These are phyloP conservation scores for Phytophthora chlamydospora DNA, from an alignment of 352 stramenopile genomes.

Conservation along the genomic window DNA sequence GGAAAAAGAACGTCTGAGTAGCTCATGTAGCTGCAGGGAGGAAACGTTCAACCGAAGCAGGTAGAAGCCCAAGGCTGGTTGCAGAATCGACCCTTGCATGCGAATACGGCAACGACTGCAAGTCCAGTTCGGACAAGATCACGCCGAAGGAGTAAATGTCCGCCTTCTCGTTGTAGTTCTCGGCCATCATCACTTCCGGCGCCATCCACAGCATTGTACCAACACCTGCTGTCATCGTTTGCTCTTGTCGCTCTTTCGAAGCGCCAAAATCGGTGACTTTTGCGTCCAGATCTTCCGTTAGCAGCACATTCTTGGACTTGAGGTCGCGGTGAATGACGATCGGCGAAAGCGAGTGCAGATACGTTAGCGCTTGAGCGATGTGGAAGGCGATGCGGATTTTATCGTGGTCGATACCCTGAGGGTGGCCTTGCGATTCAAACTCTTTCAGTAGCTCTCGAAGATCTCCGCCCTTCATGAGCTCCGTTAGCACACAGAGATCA, in stretches of 20 bases:
- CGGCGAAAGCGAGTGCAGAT: conserved; percentile 17
- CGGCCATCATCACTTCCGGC: conserved; percentile 25
- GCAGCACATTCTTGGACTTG: conserved; percentile 11
- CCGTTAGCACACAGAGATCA: conserved; percentile 36
- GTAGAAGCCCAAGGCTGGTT: too few relatives aligned
- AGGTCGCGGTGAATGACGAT: conserved; percentile 30
- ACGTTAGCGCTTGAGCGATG: conserved; percentile 23
- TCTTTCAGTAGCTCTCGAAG: conserved; percentile 26
- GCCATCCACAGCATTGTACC: conserved; percentile 33
- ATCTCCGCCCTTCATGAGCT: conserved; percentile 36
- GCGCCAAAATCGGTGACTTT: conserved; percentile 19
- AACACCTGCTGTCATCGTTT: conserved; percentile 16
- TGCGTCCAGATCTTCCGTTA: conserved; percentile 11
- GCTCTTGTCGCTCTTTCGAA: conserved; percentile 6
- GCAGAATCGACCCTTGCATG: conserved; percentile 1
- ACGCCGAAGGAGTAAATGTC: conserved; percentile 34
- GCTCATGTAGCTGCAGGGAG: too few relatives aligned
- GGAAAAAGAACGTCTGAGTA: too few relatives aligned
- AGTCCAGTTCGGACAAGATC: conserved; percentile 27
- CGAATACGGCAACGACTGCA: conserved; percentile 21
- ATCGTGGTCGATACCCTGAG: conserved; percentile 23
- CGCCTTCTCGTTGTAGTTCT: conserved; percentile 20
- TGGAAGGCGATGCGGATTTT: conserved; percentile 34
- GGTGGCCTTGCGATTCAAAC: conserved; percentile 6
- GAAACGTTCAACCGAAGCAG: too few relatives aligned